Evolutionary conservation across 2,329 filamentous ascomycete species (phyloP).

Genomic region (Scedosporium minutisporum): DNA sequence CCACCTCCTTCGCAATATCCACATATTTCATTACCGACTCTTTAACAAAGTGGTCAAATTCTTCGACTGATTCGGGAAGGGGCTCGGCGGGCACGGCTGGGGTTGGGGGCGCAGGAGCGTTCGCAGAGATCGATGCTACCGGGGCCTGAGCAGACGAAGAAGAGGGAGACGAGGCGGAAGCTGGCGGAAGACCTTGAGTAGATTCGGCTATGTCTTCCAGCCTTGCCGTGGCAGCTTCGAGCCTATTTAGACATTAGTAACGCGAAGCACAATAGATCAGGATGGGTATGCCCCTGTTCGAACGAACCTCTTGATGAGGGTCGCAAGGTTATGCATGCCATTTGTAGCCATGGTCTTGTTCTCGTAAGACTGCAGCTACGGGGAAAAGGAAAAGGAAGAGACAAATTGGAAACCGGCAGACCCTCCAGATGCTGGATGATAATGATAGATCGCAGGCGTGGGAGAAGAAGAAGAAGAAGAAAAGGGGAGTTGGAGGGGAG

Average conservation of each 20-base stretch:
- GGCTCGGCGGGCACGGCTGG: conserved; percentile 38
- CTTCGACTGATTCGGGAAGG: conserved; percentile 69
- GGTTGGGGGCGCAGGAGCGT: conserved; percentile 14
- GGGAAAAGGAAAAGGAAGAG: neutral
- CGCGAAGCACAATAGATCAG: too few species aligned
- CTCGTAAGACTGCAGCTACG: neutral
- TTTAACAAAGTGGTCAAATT: conserved; percentile 73
- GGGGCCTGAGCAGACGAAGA: conserved; percentile 24
- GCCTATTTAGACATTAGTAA: conserved; percentile 41
- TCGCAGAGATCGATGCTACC: conserved; percentile 19
- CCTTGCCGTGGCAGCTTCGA: conserved; percentile 92
- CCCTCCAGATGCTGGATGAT: neutral
- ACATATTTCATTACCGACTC: conserved; percentile 69
- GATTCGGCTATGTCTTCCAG: conserved; percentile 92
- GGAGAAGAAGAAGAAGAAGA: neutral
- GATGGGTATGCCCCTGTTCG: neutral
- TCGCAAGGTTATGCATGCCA: conserved; percentile 94
- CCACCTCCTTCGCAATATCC: conserved; percentile 66
- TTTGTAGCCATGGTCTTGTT: conserved; percentile 53
- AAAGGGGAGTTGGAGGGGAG: too few species aligned
- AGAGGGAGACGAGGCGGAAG: conserved; percentile 24
- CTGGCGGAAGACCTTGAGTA: conserved; percentile 47
- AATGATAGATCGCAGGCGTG: neutral
- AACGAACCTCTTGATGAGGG: conserved; percentile 90
- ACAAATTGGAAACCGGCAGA: neutral